Evolutionary conservation across 106 monocot genomes (phyloP), one percentile per base, ranked within the genome.

Genomic region (Amphibolis antarctica): DNA sequence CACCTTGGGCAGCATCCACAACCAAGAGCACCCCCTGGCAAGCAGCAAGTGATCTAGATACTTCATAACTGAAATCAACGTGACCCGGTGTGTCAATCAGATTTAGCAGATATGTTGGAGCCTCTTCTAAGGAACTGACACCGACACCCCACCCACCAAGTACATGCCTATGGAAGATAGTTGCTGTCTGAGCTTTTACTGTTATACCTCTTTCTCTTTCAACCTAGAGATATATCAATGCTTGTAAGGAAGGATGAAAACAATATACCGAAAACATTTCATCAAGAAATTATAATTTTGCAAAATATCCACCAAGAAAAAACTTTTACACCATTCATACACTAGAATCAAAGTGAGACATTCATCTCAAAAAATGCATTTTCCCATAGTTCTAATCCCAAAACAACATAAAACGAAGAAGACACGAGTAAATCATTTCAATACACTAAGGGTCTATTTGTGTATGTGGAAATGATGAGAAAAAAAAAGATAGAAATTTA

Each of bases 1-100:
- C 91, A 68, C 98, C 98, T 85, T 98, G 91, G 29, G 91, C 98
- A 75, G 98, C 98, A 83, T 98, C 98, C 57, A 98, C 98, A 13
- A 98, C 91, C 72, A 98, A 77, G 72, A 98, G 80, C 64, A 76
- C 98, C 62, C 98, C 98, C 70, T 98, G 91, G 66, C 98, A 98
- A 67, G 91, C 98, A 62, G 91, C 87, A 54, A 98, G 91, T 15
- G 98, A 98, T 68, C 98, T 77, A 24, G 98, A 98, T 64, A 98
- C 98, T 63, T 98, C 98, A 62, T 98, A 98, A 69, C 85, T 98
- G 73, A 98, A 98, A 79, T 98, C 98, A 26, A 98, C 98, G 76
- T 98, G 98, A 43, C 98, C 98, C 17, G 98, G 98, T 48, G 98
- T 98, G 80, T 98, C 98, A 22, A 98, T 77, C 15, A 98, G 72